These are phyloP conservation scores for Saccharomycopsis crataegensis DNA, from an alignment of 1,139 yeast species.

Conservation along the genomic window DNA sequence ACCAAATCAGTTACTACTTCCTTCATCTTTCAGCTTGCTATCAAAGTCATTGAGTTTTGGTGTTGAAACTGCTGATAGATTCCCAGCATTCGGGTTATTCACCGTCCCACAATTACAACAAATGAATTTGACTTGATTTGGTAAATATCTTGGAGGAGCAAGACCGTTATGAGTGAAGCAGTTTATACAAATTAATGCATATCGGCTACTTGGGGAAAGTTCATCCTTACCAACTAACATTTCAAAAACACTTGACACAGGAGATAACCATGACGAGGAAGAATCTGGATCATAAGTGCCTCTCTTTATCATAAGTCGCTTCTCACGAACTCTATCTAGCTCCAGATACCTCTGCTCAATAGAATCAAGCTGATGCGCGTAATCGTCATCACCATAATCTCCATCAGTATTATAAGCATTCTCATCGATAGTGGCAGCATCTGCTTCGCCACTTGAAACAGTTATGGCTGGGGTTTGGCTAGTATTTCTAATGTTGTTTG, in stretches of 20 bases:
- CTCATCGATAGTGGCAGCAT: neutral
- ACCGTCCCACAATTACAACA: constrained; percentile 69
- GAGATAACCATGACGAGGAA: neutral
- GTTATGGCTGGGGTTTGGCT: too few species aligned
- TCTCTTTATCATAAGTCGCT: constrained; percentile 8
- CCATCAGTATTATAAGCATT: neutral
- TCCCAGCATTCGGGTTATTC: constrained; percentile 34
- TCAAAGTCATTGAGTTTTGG: too few species aligned
- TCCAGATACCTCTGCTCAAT: constrained; percentile 36
- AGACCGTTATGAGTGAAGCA: constrained; percentile 74
- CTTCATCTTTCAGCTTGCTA: too few species aligned
- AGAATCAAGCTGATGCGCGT: constrained; percentile 28
- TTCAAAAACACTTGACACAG: constrained; percentile 30
- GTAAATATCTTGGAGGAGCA: constrained; percentile 65
- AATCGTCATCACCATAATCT: constrained; percentile 8
- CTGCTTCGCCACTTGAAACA: too few species aligned
- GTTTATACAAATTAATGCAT: constrained; percentile 62
- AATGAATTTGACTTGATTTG: constrained; percentile 47
- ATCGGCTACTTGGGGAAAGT: constrained; percentile 52
- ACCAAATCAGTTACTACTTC: too few species aligned
- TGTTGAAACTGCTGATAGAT: too few species aligned
- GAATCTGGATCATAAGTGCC: constrained; percentile 13
- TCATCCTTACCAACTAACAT: constrained; percentile 67
- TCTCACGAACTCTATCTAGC: constrained; percentile 32
- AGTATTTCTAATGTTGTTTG: too few species aligned